Conservation (phyloP, 208 protist genomes). For the Trypanosoma conorhini region DNA sequence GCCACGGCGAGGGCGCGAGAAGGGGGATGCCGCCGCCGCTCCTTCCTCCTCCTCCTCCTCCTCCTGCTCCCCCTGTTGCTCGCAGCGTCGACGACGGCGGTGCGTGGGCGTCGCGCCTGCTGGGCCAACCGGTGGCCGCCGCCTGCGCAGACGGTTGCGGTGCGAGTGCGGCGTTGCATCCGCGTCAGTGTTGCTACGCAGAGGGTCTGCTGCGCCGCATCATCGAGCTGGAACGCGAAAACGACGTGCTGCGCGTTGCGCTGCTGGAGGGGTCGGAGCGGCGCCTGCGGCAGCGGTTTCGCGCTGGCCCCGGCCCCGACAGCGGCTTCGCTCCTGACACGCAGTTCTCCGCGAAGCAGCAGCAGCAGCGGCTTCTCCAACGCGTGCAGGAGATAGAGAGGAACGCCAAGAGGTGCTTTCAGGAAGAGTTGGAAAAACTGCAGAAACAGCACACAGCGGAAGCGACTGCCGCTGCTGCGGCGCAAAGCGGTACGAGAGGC, state of each 20-base stretch:
- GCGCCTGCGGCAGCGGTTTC: conserved; percentile 10
- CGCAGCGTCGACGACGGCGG: not conserved
- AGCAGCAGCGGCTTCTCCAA: conserved; percentile 6
- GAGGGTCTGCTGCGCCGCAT: conserved; percentile 3
- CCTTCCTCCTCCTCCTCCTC: not conserved
- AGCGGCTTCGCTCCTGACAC: not conserved
- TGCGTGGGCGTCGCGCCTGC: too few relatives aligned
- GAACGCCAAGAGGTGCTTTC: not conserved
- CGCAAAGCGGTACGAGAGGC: not conserved
- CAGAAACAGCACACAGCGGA: not conserved
- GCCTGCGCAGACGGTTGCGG: not conserved
- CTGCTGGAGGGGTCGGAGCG: conserved; percentile 6
- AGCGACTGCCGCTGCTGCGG: not conserved
- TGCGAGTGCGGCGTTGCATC: not conserved
- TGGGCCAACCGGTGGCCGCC: not conserved
- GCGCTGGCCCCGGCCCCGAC: not conserved
- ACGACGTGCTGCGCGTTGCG: conserved; percentile 8
- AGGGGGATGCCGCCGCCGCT: not conserved
- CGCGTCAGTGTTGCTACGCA: not conserved
- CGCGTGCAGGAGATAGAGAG: not conserved
- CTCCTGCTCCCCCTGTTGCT: not conserved
- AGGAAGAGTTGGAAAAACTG: conserved; percentile 1
- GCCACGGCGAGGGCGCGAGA: too few relatives aligned
- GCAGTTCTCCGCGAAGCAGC: not conserved
- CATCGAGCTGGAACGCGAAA: conserved; percentile 12